These are phyloP conservation scores for Aaosphaeria pasadenensis DNA, from an alignment of 2,329 filamentous ascomycete species.

Conservation along the genomic window DNA sequence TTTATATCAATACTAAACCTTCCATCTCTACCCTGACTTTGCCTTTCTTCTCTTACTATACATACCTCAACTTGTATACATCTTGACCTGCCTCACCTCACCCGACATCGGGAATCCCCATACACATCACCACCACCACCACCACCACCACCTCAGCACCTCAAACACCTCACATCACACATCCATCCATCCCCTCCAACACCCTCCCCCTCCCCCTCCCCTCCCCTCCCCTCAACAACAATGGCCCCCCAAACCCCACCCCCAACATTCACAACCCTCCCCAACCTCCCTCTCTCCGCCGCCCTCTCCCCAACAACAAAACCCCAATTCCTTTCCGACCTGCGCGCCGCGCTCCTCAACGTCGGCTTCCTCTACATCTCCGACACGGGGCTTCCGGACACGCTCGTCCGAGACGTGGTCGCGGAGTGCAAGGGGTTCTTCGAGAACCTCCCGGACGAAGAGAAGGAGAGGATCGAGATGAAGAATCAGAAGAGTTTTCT, in stretches of 20 bases:
- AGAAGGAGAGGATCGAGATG: constrained; percentile 65
- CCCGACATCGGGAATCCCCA: not conserved
- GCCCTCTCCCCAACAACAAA: constrained; percentile 68
- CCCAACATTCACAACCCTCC: constrained; percentile 65
- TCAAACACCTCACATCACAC: not conserved
- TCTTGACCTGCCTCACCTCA: not conserved
- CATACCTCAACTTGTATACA: not conserved
- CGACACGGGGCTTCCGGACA: constrained; percentile 61
- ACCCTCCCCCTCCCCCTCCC: not conserved
- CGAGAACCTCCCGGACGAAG: constrained; percentile 64
- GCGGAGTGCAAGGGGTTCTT: constrained; percentile 71
- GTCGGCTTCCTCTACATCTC: constrained; percentile 87
- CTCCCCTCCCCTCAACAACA: not conserved
- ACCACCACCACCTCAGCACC: not conserved
- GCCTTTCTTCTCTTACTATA: too few relatives aligned
- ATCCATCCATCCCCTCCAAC: not conserved
- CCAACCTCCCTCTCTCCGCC: constrained; percentile 71
- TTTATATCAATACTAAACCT: too few relatives aligned
- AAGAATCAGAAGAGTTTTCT: constrained; percentile 48
- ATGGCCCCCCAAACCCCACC: constrained; percentile 20
- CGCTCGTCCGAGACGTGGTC: constrained; percentile 64
- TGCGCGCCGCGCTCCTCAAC: constrained; percentile 75
- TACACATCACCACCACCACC: not conserved
- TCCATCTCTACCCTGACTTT: too few relatives aligned
- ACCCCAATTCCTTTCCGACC: constrained; percentile 65